phyloP scores from a whole-genome alignment of 345 rosid genomes.

The Trapa incisa region DNA sequence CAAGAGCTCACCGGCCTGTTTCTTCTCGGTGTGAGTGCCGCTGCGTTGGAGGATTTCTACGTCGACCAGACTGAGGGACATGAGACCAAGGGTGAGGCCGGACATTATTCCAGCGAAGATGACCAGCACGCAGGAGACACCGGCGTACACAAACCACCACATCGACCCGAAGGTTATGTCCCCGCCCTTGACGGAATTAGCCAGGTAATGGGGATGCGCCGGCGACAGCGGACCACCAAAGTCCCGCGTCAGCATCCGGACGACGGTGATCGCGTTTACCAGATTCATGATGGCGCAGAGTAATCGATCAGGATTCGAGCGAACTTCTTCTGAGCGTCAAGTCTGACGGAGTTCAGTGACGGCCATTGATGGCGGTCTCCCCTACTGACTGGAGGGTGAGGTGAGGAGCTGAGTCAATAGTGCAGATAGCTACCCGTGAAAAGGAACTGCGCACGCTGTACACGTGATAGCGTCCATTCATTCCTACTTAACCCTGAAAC shows the following conservation, averaged over 20 bases:
- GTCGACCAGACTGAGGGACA: constrained; percentile 96
- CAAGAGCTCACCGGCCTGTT: constrained; percentile 59
- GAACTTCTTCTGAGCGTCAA: background rate
- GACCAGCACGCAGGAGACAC: constrained; percentile 67
- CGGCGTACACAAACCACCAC: constrained; percentile 51
- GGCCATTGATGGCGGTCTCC: too few relatives aligned
- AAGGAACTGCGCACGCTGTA: too few relatives aligned
- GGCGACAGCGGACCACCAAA: constrained; percentile 5
- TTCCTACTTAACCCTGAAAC: too few relatives aligned
- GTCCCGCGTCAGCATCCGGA: constrained; percentile 35
- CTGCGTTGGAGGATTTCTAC: constrained; percentile 94
- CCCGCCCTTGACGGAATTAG: constrained; percentile 7
- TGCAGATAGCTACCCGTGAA: too few relatives aligned
- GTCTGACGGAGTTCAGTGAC: background rate
- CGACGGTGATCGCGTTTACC: constrained; percentile 48
- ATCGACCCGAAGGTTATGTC: constrained; percentile 50
- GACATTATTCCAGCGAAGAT: constrained; percentile 96
- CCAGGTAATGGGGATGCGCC: constrained; percentile 2
- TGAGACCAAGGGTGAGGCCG: constrained; percentile 86
- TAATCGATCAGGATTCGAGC: background rate
- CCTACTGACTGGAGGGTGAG: too few relatives aligned
- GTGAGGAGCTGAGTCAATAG: too few relatives aligned
- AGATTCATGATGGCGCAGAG: constrained; percentile 29
- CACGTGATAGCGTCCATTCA: too few relatives aligned
- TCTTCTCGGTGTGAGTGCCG: constrained; percentile 71